phyloP scores from a whole-genome alignment of 495 filamentous ascomycete genomes.

The Neurospora tetraspora region DNA sequence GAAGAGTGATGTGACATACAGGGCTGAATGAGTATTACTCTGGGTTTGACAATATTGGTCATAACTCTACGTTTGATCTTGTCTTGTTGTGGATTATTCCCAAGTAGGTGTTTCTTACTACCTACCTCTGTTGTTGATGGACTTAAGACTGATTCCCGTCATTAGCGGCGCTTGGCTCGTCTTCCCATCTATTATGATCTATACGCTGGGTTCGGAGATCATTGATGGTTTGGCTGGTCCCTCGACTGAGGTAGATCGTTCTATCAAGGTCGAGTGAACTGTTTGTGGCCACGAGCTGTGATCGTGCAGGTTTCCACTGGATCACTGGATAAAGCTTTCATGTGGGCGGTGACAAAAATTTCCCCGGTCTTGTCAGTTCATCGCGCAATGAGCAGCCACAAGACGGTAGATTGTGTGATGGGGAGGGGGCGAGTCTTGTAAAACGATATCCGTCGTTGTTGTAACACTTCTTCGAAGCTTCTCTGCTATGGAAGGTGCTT shows the following conservation, averaged over 20 bases:
- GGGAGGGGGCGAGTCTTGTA: background rate
- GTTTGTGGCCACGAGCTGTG: background rate
- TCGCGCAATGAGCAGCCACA: background rate
- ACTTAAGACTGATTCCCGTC: slow-evolving; percentile 2
- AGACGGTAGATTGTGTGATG: background rate
- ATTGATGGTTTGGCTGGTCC: slow-evolving; percentile 52
- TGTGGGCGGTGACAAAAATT: background rate
- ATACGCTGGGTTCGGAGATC: slow-evolving; percentile 60
- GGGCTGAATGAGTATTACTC: slow-evolving; percentile 71
- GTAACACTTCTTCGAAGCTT: background rate
- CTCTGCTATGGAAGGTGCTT: background rate
- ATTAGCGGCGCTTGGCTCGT: slow-evolving; percentile 69
- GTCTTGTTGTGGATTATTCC: slow-evolving; percentile 67
- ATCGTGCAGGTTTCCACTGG: too few relatives aligned
- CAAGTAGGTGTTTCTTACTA: slow-evolving; percentile 51
- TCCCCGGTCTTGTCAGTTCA: background rate
- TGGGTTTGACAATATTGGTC: slow-evolving; percentile 68
- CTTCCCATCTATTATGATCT: slow-evolving; percentile 60
- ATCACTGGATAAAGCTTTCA: background rate
- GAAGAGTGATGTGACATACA: slow-evolving; percentile 18
- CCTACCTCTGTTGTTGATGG: background rate
- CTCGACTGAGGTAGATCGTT: background rate
- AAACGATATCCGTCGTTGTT: too few relatives aligned
- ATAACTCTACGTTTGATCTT: slow-evolving; percentile 51
- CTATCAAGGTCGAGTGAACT: background rate